phyloP scores from a whole-genome alignment of 192 early-diverging fungal species.

The Lobosporangium transversale region DNA sequence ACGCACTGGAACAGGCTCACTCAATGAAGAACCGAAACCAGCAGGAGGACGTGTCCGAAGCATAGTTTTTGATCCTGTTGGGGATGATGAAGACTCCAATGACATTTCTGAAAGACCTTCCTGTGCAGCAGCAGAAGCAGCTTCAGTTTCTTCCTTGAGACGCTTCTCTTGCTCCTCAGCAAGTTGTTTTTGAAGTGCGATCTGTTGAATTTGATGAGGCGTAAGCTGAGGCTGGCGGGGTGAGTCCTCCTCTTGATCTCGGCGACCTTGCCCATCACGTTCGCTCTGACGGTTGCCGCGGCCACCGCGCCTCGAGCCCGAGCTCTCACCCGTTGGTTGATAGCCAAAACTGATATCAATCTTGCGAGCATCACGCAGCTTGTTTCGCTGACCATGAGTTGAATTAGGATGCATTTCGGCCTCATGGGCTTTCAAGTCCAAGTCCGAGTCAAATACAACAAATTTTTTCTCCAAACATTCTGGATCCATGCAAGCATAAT shows the following conservation, averaged over 20 bases:
- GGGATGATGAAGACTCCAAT: background rate
- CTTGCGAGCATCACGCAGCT: slow-evolving; percentile 18
- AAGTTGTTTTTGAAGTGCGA: slow-evolving; percentile 40
- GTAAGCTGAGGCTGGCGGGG: slow-evolving; percentile 37
- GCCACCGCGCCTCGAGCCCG: slow-evolving; percentile 14
- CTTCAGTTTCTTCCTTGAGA: slow-evolving; percentile 16
- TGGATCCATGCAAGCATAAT: slow-evolving; percentile 81
- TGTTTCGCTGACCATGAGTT: slow-evolving; percentile 41
- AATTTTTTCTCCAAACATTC: slow-evolving; percentile 95
- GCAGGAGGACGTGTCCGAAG: slow-evolving; percentile 43
- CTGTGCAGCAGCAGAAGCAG: background rate
- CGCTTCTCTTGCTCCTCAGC: slow-evolving; percentile 41
- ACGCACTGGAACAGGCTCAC: slow-evolving; percentile 26
- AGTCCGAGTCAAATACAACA: slow-evolving; percentile 91
- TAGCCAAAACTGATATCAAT: slow-evolving; percentile 38
- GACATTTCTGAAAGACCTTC: slow-evolving; percentile 20
- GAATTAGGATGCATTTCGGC: slow-evolving; percentile 58
- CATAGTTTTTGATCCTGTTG: slow-evolving; percentile 24
- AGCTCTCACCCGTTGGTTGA: slow-evolving; percentile 16
- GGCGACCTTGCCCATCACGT: slow-evolving; percentile 20
- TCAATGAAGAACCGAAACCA: slow-evolving; percentile 35
- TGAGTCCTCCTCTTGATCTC: slow-evolving; percentile 4
- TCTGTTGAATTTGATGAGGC: slow-evolving; percentile 49
- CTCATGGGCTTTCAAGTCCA: slow-evolving; percentile 93
- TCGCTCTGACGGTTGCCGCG: slow-evolving; percentile 17